Percentiles rank a stretch among this genome's conserved stretches.
Evolutionary conservation across 2,329 filamentous ascomycete genomes (phyloP).

Genomic region (Saccharata proteae): DNA sequence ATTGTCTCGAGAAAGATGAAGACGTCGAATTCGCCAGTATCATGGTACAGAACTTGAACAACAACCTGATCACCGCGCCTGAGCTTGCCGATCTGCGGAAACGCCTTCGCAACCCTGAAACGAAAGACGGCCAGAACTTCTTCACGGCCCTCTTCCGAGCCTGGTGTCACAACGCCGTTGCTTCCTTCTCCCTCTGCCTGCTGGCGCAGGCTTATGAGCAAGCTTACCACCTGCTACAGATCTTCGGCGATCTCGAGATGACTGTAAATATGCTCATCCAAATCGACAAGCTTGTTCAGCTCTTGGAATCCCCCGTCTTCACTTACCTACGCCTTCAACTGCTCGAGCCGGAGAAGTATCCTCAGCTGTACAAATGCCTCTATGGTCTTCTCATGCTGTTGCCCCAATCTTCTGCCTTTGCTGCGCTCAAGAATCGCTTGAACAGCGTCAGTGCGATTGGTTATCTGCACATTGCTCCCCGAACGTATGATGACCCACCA

Average conservation of each 20-base stretch:
- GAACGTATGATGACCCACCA: constrained; percentile 53
- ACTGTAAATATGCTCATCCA: constrained; percentile 98
- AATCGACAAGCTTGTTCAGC: constrained; percentile 94
- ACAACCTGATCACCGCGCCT: constrained; percentile 95
- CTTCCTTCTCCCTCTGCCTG: constrained; percentile 89
- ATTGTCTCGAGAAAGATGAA: constrained; percentile 94
- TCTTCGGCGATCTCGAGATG: constrained; percentile 97
- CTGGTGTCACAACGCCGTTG: constrained; percentile 97
- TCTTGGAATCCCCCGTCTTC: constrained; percentile 94
- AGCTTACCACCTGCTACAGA: constrained; percentile 88
- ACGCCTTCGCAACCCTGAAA: constrained; percentile 78
- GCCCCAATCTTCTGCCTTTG: constrained; percentile 96
- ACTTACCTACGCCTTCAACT: constrained; percentile 93
- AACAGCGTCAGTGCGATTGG: constrained; percentile 97
- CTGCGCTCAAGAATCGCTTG: constrained; percentile 86
- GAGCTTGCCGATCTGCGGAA: constrained; percentile 86
- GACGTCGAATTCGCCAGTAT: constrained; percentile 98
- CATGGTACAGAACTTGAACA: constrained; percentile 98
- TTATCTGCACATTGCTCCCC: constrained; percentile 71
- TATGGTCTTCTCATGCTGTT: constrained; percentile 96
- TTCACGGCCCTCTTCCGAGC: constrained; percentile 91
- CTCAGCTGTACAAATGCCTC: constrained; percentile 92
- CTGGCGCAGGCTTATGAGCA: constrained; percentile 97
- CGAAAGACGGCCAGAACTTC: constrained; percentile 83
- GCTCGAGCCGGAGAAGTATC: constrained; percentile 87